A percentile compares a stretch with the other conserved stretches of the same genome.
Conservation (phyloP, 1,284 basidiomycete genomes). For the Albatrellus sp. region DNA sequence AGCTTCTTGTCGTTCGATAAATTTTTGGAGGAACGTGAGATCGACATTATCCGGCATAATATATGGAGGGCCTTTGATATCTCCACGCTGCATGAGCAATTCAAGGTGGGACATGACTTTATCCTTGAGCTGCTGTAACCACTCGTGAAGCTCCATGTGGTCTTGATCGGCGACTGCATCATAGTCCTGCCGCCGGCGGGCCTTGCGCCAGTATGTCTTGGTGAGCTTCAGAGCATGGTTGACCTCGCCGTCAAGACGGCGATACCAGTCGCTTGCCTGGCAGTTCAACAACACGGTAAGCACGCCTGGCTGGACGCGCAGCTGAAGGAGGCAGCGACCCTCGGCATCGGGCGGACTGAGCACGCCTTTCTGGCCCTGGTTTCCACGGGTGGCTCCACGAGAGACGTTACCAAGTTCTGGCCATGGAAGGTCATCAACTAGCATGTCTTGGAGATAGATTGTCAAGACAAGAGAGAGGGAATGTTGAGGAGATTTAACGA, state of each 20-base stretch:
- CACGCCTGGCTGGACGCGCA: constrained; percentile 69
- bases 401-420: constrained; percentile 74
- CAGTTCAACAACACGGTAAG: constrained; percentile 60
- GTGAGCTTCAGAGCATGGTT: constrained; percentile 67
- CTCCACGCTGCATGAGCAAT: constrained; percentile 72
- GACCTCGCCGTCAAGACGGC: constrained; percentile 60
- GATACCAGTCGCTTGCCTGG: constrained; percentile 69
- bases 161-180: constrained; percentile 72
- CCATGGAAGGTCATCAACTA: constrained; percentile 67
- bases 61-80: constrained; percentile 70
- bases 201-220: constrained; percentile 73
- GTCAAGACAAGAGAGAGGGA: constrained; percentile 1
- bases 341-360: constrained; percentile 55
- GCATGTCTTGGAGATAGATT: constrained; percentile 25
- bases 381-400: constrained; percentile 68
- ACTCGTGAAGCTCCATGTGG: constrained; percentile 75
- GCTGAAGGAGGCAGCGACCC: constrained; percentile 57
- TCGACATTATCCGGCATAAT: constrained; percentile 67
- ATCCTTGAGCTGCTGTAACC: constrained; percentile 73
- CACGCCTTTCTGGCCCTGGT: constrained; percentile 71
- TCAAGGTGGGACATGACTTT: constrained; percentile 77
- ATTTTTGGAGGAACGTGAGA: constrained; percentile 63
- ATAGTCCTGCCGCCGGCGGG: constrained; percentile 66
- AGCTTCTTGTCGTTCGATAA: constrained; percentile 61
- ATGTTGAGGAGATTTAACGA: constrained; percentile 4